Base-by-base conservation (phyloP, 1,139 yeast genomes). In the Casaregolazyma lundiana region DNA sequence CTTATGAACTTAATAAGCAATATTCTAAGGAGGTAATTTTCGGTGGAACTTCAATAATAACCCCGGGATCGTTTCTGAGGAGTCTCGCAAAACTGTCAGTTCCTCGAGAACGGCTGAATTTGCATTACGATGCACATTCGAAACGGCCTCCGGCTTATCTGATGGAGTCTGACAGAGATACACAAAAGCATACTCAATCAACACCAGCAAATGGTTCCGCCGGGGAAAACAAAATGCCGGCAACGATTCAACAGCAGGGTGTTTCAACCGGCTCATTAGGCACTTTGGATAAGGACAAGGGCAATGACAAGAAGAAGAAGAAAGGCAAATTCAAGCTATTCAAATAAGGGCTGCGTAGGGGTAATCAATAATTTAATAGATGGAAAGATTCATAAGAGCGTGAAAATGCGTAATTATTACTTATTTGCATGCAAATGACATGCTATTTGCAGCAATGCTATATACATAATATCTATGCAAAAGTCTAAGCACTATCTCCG, bases 21-120 rank as follows among this genome's bases (percentile, higher is more conserved):
- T 72, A 78, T 50, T 78, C 84, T 56, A 82, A 80, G 60, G 96
- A 88, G 53, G 76, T 92, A 24, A 80, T 84, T 51, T 71, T 92
- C 50, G 98, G 98, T 0, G 83, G 95, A 5, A 95, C 86, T 60
- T 80, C 84, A 44, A 68, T 89, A 3, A 66, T 85, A 50, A 78
- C 84, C 9, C 95, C 97, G 0, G 56, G 66, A 11, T 69, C 70
- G 44, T 77, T 77, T 53, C 60, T 83, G 44, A 51, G 55, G n/a
- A 52, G 62, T 6, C 49, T 70, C 43, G 52, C 59, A 9, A 52
- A 62, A 3, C 52, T 67, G 21, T 47, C 57, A 2, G 51, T 53
- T 6, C 56, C 63, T 5, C 55, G 71, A 15, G 55, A 56, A 18
- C 50, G 54, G 35, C 57, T 68, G 24, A 43, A 48, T 4, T 55